These are phyloP conservation scores for Domatiomyces globalis DNA, from an alignment of 2,329 filamentous ascomycete genomes.

Conservation along the genomic window DNA sequence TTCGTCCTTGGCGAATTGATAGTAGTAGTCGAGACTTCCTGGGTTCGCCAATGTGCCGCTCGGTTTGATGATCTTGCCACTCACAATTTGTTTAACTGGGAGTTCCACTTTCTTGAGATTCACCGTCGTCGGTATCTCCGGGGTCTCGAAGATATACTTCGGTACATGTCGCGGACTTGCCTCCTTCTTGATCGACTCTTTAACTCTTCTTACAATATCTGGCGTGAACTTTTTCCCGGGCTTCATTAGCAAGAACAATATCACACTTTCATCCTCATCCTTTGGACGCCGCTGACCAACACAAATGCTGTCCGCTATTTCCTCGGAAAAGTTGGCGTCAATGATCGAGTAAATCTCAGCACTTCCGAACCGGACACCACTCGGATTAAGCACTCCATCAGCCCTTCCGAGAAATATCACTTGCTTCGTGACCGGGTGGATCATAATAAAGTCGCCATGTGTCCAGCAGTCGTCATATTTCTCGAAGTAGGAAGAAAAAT, in stretches of 20 bases:
- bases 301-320: conserved; percentile 59
- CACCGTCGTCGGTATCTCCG: conserved; percentile 70
- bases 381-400: conserved; percentile 48
- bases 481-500: conserved; percentile 27
- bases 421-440: conserved; percentile 53
- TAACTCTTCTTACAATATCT: conserved; percentile 44
- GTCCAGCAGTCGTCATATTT: conserved; percentile 50
- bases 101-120: conserved; percentile 78
- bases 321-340: conserved; percentile 41
- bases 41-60: conserved; percentile 68
- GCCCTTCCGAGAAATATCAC: conserved; percentile 55
- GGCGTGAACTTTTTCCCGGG: conserved; percentile 43
- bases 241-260: conserved; percentile 47
- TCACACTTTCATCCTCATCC: conserved; percentile 44
- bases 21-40: conserved; percentile 60
- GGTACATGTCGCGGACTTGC: conserved; percentile 63
- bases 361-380: conserved; percentile 79
- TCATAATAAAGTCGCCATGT: conserved; percentile 64
- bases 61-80: conserved; percentile 56
- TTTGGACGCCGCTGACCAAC: conserved; percentile 58
- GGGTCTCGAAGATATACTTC: conserved; percentile 63
- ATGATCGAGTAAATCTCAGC: conserved; percentile 96
- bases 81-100: conserved; percentile 73
- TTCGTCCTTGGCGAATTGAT: conserved; percentile 62
- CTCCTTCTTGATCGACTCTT: conserved; percentile 50